A percentile compares a stretch with the other conserved stretches of the same genome.
phyloP scores from a whole-genome alignment of 116 monocot species.

The Phalaenopsis hybrid region DNA sequence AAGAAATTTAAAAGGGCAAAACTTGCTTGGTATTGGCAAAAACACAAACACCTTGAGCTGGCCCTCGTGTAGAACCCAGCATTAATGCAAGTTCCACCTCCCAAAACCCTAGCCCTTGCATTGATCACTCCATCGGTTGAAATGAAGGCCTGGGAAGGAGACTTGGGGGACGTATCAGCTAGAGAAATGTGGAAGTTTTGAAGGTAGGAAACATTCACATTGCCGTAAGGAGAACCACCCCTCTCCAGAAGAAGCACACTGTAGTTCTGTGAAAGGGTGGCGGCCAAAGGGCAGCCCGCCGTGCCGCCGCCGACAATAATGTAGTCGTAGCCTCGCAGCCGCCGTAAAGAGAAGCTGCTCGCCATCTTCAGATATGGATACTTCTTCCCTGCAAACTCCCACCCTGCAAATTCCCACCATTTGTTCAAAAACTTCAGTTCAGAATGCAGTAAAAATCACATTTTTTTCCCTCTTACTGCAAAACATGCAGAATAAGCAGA shows the following conservation, averaged over 20 bases:
- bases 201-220: slow-evolving; percentile 58
- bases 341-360: slow-evolving; percentile 40
- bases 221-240: slow-evolving; percentile 85
- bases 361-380: slow-evolving; percentile 38
- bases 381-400: slow-evolving; percentile 6
- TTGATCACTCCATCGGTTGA: slow-evolving; percentile 97
- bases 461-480: not conserved
- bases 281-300: slow-evolving; percentile 86
- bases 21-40: not conserved
- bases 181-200: slow-evolving; percentile 86
- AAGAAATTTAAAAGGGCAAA: not conserved
- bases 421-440: not conserved
- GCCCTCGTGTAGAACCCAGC: slow-evolving; percentile 98
- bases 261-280: slow-evolving; percentile 72
- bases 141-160: slow-evolving; percentile 71
- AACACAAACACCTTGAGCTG: slow-evolving; percentile 45
- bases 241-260: slow-evolving; percentile 74
- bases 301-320: slow-evolving; percentile 92
- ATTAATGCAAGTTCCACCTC: slow-evolving; percentile 87
- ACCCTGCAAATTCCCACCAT: slow-evolving; percentile 16
- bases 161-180: slow-evolving; percentile 55
- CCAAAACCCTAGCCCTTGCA: slow-evolving; percentile 70
- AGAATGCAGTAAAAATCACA: not conserved
- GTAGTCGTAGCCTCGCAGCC: slow-evolving; percentile 46
- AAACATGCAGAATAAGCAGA: no score